Percentiles rank a stretch among this genome's conserved stretches.
These are phyloP conservation scores for Xylaria telfairii DNA, from an alignment of 495 filamentous ascomycete species.

Conservation along the genomic window DNA sequence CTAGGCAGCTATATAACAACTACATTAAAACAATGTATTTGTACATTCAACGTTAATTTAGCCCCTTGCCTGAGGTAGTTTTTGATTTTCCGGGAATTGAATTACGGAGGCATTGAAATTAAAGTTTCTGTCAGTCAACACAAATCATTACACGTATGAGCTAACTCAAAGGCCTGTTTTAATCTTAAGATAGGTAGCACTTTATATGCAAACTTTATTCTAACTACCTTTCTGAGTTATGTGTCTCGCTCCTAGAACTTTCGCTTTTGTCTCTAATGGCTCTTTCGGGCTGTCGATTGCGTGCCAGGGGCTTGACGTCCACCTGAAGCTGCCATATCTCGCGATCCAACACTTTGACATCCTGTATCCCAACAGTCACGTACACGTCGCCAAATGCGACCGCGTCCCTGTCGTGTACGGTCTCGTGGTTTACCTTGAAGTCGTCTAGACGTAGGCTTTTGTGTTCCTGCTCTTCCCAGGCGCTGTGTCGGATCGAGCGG, in stretches of 20 bases:
- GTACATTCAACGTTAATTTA: too few relatives aligned
- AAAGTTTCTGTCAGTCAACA: too few relatives aligned
- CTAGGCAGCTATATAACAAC: too few relatives aligned
- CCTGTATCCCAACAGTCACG: neutral
- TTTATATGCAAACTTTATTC: neutral
- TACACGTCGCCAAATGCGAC: slow-evolving; percentile 4
- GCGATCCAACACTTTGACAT: neutral
- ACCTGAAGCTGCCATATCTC: neutral
- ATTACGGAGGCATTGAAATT: too few relatives aligned
- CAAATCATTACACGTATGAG: too few relatives aligned
- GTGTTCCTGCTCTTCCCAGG: neutral
- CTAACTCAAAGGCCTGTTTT: too few relatives aligned
- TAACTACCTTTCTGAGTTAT: neutral
- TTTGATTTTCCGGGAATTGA: too few relatives aligned
- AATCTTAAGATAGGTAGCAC: too few relatives aligned
- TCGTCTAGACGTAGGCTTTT: neutral
- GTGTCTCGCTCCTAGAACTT: neutral
- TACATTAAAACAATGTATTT: too few relatives aligned
- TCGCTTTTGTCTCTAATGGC: neutral
- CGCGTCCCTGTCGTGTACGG: neutral
- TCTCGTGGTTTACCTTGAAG: neutral
- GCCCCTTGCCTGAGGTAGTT: too few relatives aligned
- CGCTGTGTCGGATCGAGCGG: neutral
- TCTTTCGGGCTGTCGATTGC: neutral
- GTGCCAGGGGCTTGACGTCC: neutral